phyloP scores from a whole-genome alignment of 495 filamentous ascomycete genomes.

The Apodospora peruviana region DNA sequence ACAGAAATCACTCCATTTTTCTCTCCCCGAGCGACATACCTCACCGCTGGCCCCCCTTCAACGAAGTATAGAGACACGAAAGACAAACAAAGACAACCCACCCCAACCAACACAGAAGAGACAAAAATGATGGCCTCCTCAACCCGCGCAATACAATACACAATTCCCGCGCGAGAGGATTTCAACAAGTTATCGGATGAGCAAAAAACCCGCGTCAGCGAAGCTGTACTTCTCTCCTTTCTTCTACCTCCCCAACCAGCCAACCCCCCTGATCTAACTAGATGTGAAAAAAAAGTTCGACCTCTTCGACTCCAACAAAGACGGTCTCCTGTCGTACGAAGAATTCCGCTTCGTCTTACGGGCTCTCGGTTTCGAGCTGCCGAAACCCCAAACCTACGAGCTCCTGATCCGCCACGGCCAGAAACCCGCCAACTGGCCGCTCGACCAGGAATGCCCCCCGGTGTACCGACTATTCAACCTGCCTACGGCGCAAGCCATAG shows the following conservation, averaged over 20 bases:
- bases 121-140: constrained; percentile 19
- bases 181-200: constrained; percentile 30
- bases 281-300: constrained; percentile 72
- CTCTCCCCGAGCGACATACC: neutral
- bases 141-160: constrained; percentile 27
- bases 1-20: neutral
- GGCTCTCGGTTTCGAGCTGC: constrained; percentile 77
- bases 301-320: constrained; percentile 96
- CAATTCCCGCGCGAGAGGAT: constrained; percentile 26
- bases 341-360: constrained; percentile 97
- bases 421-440: constrained; percentile 28
- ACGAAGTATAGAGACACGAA: too few species aligned
- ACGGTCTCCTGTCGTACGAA: constrained; percentile 90
- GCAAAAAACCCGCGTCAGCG: constrained; percentile 28
- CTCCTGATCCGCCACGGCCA: constrained; percentile 29
- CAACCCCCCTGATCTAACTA: too few species aligned
- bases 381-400: constrained; percentile 33
- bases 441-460: constrained; percentile 31
- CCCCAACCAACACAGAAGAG: neutral
- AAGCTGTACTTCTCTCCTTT: constrained; percentile 21
- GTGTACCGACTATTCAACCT: constrained; percentile 30
- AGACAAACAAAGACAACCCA: too few species aligned
- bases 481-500: constrained; percentile 65
- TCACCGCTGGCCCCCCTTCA: neutral
- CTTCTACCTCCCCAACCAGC: neutral